Evolutionary conservation across 2,329 filamentous ascomycete genomes (phyloP), one percentile per base, ranked within the genome.

Genomic region (Aspergillus proliferans): DNA sequence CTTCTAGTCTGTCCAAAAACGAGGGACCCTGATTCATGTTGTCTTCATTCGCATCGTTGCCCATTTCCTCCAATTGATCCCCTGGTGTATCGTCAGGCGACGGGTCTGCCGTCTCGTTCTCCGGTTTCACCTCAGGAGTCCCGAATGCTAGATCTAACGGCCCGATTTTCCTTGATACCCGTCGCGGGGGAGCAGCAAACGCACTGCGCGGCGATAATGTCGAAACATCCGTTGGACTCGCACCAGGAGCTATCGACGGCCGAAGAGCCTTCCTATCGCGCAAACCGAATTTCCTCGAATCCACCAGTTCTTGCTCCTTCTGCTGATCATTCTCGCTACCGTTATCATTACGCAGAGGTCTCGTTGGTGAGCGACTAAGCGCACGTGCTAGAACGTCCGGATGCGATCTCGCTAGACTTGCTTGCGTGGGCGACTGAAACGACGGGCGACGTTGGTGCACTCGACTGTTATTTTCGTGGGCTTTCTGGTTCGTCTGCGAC

Each of bases 341-440:
- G 43, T 56, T 54, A 43, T 44, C 51, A 42, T 56, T 54, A 43
- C 46, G 55, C 44, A 49, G 46, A 19, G 55, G 56, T 61, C 61
- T 67, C 50, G 39, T 68, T 59, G 57, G 70, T 57, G 58, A 69
- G 61, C 48, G 70, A 69, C 58, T 70, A 58, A 60, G 70, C 64
- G 62, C 61, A 54, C 76, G 72, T 48, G 75, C 70, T 30, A 84
- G 66, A 6, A 84, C 71, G 9, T 82, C 76, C 0, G 83, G 80
- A 52, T 85, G 80, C 43, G 80, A 77, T 54, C 80, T 78, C 49
- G 82, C 74, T 12, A 86, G 67, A 58, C 82, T 87, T 10, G 83
- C 76, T 61, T 76, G 81, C 0, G 83, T 86, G 0, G 85, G 83
- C n/a, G 83, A 85, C 47, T 80, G 80, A 60, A 83, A 86, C 1